Evolutionary conservation across 208 protist species (phyloP).

Genomic region (Leishmania lainsoni): DNA sequence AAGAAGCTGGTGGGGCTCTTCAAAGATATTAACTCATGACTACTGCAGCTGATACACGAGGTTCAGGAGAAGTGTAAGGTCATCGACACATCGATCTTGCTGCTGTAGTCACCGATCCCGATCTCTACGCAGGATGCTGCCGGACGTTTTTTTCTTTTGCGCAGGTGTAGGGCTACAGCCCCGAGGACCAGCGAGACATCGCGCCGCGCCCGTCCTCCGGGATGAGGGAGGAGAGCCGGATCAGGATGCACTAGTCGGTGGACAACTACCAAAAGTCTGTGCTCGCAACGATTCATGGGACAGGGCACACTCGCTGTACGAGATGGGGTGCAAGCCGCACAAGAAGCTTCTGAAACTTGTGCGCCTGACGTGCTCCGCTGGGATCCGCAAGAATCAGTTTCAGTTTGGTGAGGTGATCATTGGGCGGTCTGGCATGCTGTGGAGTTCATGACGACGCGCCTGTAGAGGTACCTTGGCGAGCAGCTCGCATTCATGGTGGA

Average conservation of each 20-base stretch:
- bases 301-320: constrained; percentile 80
- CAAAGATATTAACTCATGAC: constrained; percentile 65
- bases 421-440: constrained; percentile 51
- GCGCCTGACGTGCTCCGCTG: constrained; percentile 54
- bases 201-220: constrained; percentile 88
- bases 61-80: constrained; percentile 55
- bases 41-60: constrained; percentile 59
- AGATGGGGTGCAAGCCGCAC: constrained; percentile 63
- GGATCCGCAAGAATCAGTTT: constrained; percentile 86
- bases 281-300: constrained; percentile 77
- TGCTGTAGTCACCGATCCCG: constrained; percentile 46
- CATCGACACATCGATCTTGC: constrained; percentile 26
- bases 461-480: constrained; percentile 52
- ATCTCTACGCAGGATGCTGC: constrained; percentile 49
- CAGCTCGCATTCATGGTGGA: constrained; percentile 53
- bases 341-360: constrained; percentile 58
- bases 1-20: constrained; percentile 66
- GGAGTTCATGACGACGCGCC: constrained; percentile 50
- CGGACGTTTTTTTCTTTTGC: constrained; percentile 35
- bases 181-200: constrained; percentile 80
- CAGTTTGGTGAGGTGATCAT: constrained; percentile 79
- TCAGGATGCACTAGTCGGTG: constrained; percentile 75
- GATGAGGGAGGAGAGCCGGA: constrained; percentile 74
- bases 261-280: constrained; percentile 53
- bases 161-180: constrained; percentile 71